Base-by-base conservation (phyloP, 306 rosid genomes). In the Acacia acuminata region DNA sequence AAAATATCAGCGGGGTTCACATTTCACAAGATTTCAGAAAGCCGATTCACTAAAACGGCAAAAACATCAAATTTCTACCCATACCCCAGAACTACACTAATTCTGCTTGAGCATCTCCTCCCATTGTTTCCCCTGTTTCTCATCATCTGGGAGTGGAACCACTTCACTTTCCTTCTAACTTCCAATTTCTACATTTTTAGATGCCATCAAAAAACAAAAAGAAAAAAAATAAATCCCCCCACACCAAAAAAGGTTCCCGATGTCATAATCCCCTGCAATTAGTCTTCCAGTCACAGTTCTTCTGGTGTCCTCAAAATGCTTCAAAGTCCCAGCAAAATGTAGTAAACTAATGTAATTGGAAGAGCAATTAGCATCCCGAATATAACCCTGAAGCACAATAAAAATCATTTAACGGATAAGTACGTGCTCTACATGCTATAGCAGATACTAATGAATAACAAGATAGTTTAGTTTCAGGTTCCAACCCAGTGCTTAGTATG, bases 321-420 rank as follows among this genome's bases (percentile, higher is more conserved):
- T 92, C 91, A 92, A 43, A 92, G 94, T 19, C 97, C 97, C 79
- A 92, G 88, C 85, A 92, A 87, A 79, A 90, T 87, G 89, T 92
- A 92, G 88, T 92, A 92, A 79, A 90, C 94, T 38, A 92, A 75
- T 1, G 97, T 92, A 25, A 92, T 92, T 0, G 97, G 97, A 67
- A 92, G 93, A 81, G 97, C 97, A 75, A 92, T 87, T 71, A 92
- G 86, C 94, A 92, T 90, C 48, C 97, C 97, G 84, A 91, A 92
- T 82, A 92, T 92, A 56, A 92, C 94, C 91, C 97, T 92, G 92
- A 88, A 86, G 3, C 53, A 16, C 58, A 68, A 48, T 13, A 2
- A 53, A 65, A 3, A 73, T 32, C n/a, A 48, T 66, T 22, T 10
- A 53, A 20, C 3, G 24, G 8, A 5, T 47, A 17, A 68, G 27